Evolutionary conservation across 768 basidiomycete genomes (phyloP).

Genomic region (Trametes punicea): DNA sequence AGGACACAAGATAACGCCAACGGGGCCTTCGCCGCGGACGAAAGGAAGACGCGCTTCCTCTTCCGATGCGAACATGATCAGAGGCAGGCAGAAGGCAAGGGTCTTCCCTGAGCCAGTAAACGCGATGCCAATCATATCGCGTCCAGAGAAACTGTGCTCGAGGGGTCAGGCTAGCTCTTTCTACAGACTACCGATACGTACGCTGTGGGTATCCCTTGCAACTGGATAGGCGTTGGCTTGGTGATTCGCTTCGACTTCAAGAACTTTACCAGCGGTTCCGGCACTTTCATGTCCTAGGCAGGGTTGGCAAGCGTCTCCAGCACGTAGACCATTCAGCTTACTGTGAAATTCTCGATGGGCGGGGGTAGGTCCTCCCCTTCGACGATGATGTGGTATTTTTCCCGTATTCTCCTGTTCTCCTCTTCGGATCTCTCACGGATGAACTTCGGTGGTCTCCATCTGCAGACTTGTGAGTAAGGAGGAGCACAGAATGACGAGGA

Average conservation of each 20-base stretch:
- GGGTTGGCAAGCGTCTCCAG: no score
- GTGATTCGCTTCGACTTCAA: slow-evolving; percentile 83
- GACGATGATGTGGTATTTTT: slow-evolving; percentile 92
- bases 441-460: slow-evolving; percentile 87
- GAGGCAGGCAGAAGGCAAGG: slow-evolving; percentile 94
- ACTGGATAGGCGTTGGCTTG: slow-evolving; percentile 90
- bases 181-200: slow-evolving; percentile 37
- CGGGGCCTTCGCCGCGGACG: slow-evolving; percentile 90
- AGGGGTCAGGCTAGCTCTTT: slow-evolving; percentile 3
- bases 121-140: slow-evolving; percentile 98
- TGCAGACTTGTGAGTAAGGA: slow-evolving; percentile 28
- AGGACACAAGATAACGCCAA: slow-evolving; percentile 95
- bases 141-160: slow-evolving; percentile 74
- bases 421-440: slow-evolving; percentile 68
- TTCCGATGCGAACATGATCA: slow-evolving; percentile 95
- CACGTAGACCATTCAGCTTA: slow-evolving; percentile 39
- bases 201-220: slow-evolving; percentile 97
- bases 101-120: slow-evolving; percentile 99
- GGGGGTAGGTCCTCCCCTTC: slow-evolving; percentile 93
- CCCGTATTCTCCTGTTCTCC: slow-evolving; percentile 71
- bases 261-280: slow-evolving; percentile 75
- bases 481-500: neutral
- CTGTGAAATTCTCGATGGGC: slow-evolving; percentile 85
- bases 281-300: slow-evolving; percentile 96
- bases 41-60: slow-evolving; percentile 91